These are phyloP conservation scores for Thalassiosira livingstoniorum DNA, from an alignment of 352 stramenopile species.

Conservation along the genomic window DNA sequence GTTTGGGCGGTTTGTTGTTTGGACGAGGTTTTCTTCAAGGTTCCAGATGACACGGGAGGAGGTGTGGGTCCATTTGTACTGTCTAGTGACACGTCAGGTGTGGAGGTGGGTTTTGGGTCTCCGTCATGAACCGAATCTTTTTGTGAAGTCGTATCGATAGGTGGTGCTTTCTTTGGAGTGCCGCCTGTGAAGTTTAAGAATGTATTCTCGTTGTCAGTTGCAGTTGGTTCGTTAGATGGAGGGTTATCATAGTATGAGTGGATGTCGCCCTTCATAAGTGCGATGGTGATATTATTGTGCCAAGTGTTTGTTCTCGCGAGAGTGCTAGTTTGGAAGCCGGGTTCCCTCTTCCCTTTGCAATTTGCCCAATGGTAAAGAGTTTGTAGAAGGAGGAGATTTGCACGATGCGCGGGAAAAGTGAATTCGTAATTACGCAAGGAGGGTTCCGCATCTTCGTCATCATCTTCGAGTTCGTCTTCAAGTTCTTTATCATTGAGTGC, in stretches of 20 bases:
- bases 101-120: too few species aligned
- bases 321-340: background rate
- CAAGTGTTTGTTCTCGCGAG: background rate
- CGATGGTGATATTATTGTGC: background rate
- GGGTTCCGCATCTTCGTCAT: background rate
- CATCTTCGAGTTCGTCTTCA: background rate
- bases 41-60: too few species aligned
- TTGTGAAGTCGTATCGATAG: too few species aligned
- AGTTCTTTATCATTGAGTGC: background rate
- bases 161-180: too few species aligned
- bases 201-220: background rate
- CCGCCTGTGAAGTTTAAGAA: too few species aligned
- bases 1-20: too few species aligned
- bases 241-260: background rate
- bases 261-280: background rate
- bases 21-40: too few species aligned
- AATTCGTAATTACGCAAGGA: background rate
- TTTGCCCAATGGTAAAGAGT: background rate
- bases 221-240: background rate
- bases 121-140: too few species aligned
- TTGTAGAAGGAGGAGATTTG: background rate
- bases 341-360: background rate
- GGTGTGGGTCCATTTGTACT: too few species aligned
- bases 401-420: background rate
- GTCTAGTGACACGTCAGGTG: too few species aligned